Evolutionary conservation across 108 stramenopile species (phyloP).

Genomic region (Cyclotella cryptica): DNA sequence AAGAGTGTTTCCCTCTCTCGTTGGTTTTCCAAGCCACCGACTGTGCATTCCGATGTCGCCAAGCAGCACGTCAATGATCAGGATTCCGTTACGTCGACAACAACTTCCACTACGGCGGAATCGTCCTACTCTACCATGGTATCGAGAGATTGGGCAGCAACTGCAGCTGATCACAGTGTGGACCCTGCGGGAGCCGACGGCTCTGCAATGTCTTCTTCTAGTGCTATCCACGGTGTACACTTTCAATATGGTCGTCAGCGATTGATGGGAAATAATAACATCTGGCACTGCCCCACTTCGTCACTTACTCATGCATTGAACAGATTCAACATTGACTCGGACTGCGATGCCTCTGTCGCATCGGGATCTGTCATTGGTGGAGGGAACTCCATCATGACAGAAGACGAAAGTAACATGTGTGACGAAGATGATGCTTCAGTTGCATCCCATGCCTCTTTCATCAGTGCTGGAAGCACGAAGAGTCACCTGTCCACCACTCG

Average conservation of each 20-base stretch:
- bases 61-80: conserved; percentile 33
- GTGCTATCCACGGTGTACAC: conserved; percentile 2
- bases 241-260: conserved; percentile 10
- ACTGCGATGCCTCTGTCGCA: conserved; percentile 45
- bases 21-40: background rate
- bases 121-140: conserved; percentile 35
- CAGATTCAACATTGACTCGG: conserved; percentile 52
- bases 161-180: background rate
- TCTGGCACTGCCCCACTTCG: conserved; percentile 17
- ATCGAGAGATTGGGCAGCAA: conserved; percentile 39
- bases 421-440: conserved; percentile 17
- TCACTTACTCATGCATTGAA: conserved; percentile 39
- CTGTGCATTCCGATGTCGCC: background rate
- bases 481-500: conserved; percentile 6
- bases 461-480: conserved; percentile 22
- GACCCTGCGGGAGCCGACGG: background rate
- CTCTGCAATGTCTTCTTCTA: background rate
- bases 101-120: conserved; percentile 47
- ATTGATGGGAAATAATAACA: background rate
- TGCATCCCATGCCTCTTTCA: conserved; percentile 25
- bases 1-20: background rate
- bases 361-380: conserved; percentile 30
- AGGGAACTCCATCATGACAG: conserved; percentile 32
- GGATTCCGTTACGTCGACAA: conserved; percentile 41
- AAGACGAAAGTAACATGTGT: conserved; percentile 19